Evolutionary conservation across 23 red algal species (phyloP), one percentile per base, ranked within the genome.

Genomic region (Gracilaria vermiculophylla): DNA sequence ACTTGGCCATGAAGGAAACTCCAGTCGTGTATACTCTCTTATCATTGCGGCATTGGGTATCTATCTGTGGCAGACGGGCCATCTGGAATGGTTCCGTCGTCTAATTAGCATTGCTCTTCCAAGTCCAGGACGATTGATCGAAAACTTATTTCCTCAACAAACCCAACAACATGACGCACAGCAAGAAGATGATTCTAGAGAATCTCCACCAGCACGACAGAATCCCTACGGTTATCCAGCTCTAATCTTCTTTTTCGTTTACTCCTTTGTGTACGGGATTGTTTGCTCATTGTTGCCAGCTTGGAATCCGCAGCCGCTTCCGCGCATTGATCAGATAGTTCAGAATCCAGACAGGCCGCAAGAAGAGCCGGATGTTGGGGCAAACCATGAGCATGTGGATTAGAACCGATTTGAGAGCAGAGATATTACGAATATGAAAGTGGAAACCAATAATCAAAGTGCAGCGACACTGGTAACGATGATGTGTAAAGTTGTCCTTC

Each of bases 41-140:
- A 44, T 84, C n/a, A 65, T 50, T 44, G 39, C 61, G 33, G 93
- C 93, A 13, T 5, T 89, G 33, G 54, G 56, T 8, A 85, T 95
- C 48, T 95, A 95, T 54, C 51, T 95, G 12, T 95, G 87, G 86
- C 93, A 95, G 37, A 89, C 81, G 15, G 81, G 81, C n/a, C 65
- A 74, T 41, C 78, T 95, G n/a, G 58, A 57, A 49, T 82, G 54
- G 69, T 41, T 93, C 1, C 51, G 87, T 34, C 60, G 87, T 21
- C 3, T 91, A 1, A 35, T 74, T 20, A 31, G 45, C 16, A 55
- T 44, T 16, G 62, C 76, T 40, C 41, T 91, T 7, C 87, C 87
- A 34, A 70, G 45, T 43, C 87, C 87, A 13, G 4, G 40, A 17
- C 58, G 62, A 29, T 43, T 91, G 20, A 52, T 91, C 35, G 76